Base-by-base conservation (phyloP, 768 basidiomycete species). In the Suillus weaverae region DNA sequence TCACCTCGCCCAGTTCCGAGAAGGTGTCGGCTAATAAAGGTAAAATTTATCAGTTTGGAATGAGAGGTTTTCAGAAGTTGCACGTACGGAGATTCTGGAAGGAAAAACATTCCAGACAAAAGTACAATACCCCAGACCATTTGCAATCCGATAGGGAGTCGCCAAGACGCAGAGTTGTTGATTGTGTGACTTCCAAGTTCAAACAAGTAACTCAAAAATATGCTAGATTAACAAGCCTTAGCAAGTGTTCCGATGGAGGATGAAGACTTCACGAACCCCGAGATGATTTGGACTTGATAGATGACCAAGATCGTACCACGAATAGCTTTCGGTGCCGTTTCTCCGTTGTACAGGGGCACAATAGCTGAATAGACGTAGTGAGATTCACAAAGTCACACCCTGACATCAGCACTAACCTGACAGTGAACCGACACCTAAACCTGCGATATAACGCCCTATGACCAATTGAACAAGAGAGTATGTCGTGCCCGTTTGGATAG, bases 231-330 rank as follows among this genome's bases (percentile, higher is more conserved):
- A 20, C 14, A 61, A 50, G 53, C 32, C 13, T 14, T 35, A 35
- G 16, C 66, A 22, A 18, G 32, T 54, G 3, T 22, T n/a, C 20
- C 38, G 8, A 51, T 56, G 20, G 43, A 56, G 18, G 18, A 62
- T 30, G 4, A 36, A 1, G 48, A 60, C 18, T 26, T 6, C 11
- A 43, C 81, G 44, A 69, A 88, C 89, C 89, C 89, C 14, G 83
- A 78, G 69, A 91, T 90, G 66, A 92, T 90, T 72, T 91, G 89
- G 14, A 92, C 78, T 71, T 92, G 91, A 70, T 92, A 92, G 20
- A 93, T 77, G 2, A 90, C 89, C 35, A 94, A 77, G 81, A 85
- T 74, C 22, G 88, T 84, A 9, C 91, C 92, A 71, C 91, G 85
- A 63, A 92, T 81, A 1, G 85, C 82, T 70, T 91, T 91, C 0